Percentiles rank a stretch among this genome's conserved stretches.
Evolutionary conservation across 1,139 yeast species (phyloP).

Genomic region (Pichia sp.): DNA sequence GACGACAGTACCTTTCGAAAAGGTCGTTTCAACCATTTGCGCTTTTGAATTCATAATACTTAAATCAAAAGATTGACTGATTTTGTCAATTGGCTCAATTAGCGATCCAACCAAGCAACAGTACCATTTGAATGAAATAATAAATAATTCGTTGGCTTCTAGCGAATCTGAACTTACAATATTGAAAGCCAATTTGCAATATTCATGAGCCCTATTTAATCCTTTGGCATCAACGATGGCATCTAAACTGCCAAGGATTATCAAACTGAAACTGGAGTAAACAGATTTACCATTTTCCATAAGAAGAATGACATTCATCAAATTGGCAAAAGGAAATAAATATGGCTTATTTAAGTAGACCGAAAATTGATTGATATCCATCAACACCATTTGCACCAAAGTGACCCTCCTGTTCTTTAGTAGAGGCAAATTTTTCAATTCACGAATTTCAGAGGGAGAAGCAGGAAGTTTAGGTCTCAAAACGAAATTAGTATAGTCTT

Average conservation of each 20-base stretch:
- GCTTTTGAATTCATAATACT: conserved; percentile 22
- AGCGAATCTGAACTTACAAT: conserved; percentile 36
- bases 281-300: conserved; percentile 34
- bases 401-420: conserved; percentile 33
- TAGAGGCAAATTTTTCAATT: conserved; percentile 30
- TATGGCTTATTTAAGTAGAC: conserved; percentile 23
- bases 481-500: conserved; percentile 19
- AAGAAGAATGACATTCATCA: conserved; percentile 31
- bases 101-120: conserved; percentile 42
- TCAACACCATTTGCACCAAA: conserved; percentile 42
- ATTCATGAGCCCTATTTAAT: conserved; percentile 37
- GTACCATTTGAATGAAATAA: conserved; percentile 43
- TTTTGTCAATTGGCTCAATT: conserved; percentile 40
- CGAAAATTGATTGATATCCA: conserved; percentile 38
- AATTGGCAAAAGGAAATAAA: conserved; percentile 28
- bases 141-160: conserved; percentile 37
- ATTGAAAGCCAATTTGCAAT: conserved; percentile 39
- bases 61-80: conserved; percentile 35
- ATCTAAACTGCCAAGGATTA: conserved; percentile 33
- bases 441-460: conserved; percentile 42
- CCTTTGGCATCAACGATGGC: conserved; percentile 34
- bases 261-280: conserved; percentile 32
- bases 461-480: conserved; percentile 38
- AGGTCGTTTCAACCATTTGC: conserved; percentile 4
- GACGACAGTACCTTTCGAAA: conserved; percentile 7